A percentile compares a stretch with the other conserved stretches of the same genome.
phyloP scores from a whole-genome alignment of 768 basidiomycete genomes.

The Rhodocollybia butyracea region DNA sequence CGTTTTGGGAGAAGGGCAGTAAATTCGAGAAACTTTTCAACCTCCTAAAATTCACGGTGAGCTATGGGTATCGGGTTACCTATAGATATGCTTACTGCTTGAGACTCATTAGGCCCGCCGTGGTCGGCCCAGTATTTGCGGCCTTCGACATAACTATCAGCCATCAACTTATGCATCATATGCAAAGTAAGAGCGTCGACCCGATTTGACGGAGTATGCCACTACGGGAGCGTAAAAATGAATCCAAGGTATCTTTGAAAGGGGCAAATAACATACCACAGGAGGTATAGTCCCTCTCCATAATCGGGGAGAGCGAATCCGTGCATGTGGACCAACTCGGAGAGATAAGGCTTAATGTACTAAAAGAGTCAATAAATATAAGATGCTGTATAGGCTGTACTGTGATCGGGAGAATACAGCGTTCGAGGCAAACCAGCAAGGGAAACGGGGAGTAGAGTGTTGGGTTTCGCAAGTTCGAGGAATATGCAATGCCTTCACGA shows the following conservation, averaged over 20 bases:
- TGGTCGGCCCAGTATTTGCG: constrained; percentile 1
- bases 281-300: not conserved
- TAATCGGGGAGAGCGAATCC: constrained; percentile 4
- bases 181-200: not conserved
- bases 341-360: not conserved
- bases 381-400: not conserved
- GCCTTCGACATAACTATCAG: constrained; percentile 6
- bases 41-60: not conserved
- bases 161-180: constrained; percentile 4
- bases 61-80: not conserved
- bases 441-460: not conserved
- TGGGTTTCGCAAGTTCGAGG: not conserved
- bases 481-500: not conserved
- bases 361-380: not conserved
- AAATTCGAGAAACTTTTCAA: constrained; percentile 6
- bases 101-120: not conserved
- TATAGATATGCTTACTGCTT: not conserved
- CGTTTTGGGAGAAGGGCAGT: constrained; percentile 2
- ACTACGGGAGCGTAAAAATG: not conserved
- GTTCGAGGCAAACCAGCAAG: not conserved
- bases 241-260: not conserved
- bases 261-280: not conserved
- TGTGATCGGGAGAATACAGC: not conserved
- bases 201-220: not conserved
- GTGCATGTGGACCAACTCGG: not conserved